phyloP scores from a whole-genome alignment of 116 monocot species.

The Dioscorea cayenensis region DNA sequence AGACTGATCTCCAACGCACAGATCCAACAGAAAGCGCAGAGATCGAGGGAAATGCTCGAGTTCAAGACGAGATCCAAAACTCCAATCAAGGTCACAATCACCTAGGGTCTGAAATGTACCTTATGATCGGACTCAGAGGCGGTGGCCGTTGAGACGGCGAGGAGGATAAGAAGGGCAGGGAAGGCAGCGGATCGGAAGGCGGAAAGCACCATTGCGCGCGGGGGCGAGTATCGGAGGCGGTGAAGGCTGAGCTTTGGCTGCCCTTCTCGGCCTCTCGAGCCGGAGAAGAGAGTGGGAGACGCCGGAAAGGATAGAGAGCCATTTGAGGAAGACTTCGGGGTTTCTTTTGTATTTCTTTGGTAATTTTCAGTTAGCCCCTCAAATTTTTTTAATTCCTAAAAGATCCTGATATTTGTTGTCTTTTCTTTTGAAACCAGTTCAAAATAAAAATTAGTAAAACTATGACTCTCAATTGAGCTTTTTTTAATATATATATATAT shows the following conservation, averaged over 20 bases:
- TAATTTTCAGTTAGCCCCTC: too few relatives aligned
- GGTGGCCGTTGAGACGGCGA: slow-evolving; percentile 15
- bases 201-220: slow-evolving; percentile 22
- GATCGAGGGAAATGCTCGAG: too few relatives aligned
- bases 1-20: background rate
- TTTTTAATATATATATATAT: too few relatives aligned
- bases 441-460: too few relatives aligned
- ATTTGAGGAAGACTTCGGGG: background rate
- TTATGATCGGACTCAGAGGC: slow-evolving; percentile 76
- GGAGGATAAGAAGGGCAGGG: slow-evolving; percentile 17
- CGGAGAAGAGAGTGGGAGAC: background rate
- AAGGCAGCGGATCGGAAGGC: slow-evolving; percentile 15
- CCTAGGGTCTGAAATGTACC: slow-evolving; percentile 15
- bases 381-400: too few relatives aligned
- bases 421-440: too few relatives aligned
- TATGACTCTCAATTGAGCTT: too few relatives aligned
- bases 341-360: background rate
- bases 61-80: too few relatives aligned
- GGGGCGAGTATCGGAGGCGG: background rate
- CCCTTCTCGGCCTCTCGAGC: background rate
- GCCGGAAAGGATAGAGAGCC: background rate
- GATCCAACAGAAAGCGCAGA: background rate
- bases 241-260: background rate
- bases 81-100: too few relatives aligned
- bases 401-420: too few relatives aligned